Percentiles rank a stretch among this genome's conserved stretches.
Evolutionary conservation across 345 rosid genomes (phyloP).

Genomic region (Lumnitzera racemosa): DNA sequence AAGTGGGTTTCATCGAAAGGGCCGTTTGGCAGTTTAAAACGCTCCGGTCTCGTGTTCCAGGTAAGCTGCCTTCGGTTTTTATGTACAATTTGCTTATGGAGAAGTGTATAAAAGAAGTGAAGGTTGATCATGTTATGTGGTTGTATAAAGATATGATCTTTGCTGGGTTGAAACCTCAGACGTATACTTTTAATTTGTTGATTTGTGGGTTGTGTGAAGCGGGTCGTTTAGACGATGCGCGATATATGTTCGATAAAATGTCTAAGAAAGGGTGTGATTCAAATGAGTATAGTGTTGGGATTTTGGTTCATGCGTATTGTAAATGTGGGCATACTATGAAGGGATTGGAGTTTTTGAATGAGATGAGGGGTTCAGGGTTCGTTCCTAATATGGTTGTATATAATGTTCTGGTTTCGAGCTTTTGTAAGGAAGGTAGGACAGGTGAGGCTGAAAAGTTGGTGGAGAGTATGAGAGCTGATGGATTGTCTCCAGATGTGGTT

Average conservation of each 20-base stretch:
- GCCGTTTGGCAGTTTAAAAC: constrained; percentile 57
- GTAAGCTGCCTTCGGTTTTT: constrained; percentile 32
- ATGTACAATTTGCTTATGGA: constrained; percentile 57
- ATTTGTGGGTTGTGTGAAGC: constrained; percentile 56
- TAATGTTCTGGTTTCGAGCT: constrained; percentile 67
- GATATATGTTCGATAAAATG: constrained; percentile 81
- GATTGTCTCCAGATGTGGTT: constrained; percentile 69
- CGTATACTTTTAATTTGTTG: constrained; percentile 77
- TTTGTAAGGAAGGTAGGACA: constrained; percentile 73
- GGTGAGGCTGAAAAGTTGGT: constrained; percentile 77
- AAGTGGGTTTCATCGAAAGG: constrained; percentile 33
- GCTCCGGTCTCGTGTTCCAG: constrained; percentile 43
- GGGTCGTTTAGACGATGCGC: constrained; percentile 61
- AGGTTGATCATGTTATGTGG: constrained; percentile 54
- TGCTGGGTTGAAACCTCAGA: constrained; percentile 55
- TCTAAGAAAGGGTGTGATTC: constrained; percentile 64
- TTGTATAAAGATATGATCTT: constrained; percentile 65
- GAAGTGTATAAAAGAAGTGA: constrained; percentile 34
- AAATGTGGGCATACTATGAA: constrained; percentile 41
- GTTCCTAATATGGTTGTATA: constrained; percentile 62
- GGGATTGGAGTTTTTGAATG: constrained; percentile 57
- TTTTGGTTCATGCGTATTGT: constrained; percentile 86
- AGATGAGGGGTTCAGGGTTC: constrained; percentile 42
- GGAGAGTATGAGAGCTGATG: constrained; percentile 69
- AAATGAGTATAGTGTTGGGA: constrained; percentile 75